Evolutionary conservation across 2,329 filamentous ascomycete genomes (phyloP).

Genomic region (Capronia coronata): DNA sequence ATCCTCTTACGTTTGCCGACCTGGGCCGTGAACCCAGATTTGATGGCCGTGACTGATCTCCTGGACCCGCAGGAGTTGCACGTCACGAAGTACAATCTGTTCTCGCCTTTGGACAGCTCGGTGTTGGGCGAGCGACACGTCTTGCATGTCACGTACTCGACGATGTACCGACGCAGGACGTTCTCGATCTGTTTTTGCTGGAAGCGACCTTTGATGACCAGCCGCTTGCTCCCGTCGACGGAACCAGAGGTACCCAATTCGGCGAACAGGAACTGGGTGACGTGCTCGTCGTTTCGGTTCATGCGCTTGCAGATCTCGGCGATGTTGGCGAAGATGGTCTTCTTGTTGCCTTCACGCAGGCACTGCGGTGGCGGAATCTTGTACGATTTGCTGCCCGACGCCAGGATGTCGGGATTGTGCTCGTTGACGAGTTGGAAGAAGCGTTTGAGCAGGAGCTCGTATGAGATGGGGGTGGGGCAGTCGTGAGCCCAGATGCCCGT

Average conservation of each 20-base stretch:
- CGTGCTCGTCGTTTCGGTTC: conserved; percentile 97
- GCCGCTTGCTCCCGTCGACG: conserved; percentile 81
- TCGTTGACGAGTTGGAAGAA: conserved; percentile 94
- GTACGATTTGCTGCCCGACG: conserved; percentile 86
- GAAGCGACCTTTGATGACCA: conserved; percentile 99
- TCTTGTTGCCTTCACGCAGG: conserved; percentile 99
- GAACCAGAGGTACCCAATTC: conserved; percentile 96
- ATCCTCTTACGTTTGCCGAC: conserved; percentile 98
- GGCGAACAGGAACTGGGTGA: conserved; percentile 93
- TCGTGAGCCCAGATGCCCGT: conserved; percentile 88
- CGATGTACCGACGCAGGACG: conserved; percentile 89
- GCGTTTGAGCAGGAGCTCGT: conserved; percentile 75
- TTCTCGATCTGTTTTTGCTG: conserved; percentile 99
- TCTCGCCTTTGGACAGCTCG: conserved; percentile 96
- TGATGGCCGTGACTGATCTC: conserved; percentile 93
- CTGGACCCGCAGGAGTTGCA: conserved; percentile 82
- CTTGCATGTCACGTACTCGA: conserved; percentile 88
- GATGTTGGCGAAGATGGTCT: conserved; percentile 99
- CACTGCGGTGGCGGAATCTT: conserved; percentile 99
- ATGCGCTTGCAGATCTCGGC: conserved; percentile 98
- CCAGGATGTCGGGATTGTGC: conserved; percentile 93
- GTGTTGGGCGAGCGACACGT: conserved; percentile 93
- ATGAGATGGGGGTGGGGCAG: conserved; percentile 68
- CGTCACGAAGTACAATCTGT: conserved; percentile 97
- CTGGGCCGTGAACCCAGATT: conserved; percentile 99